These are phyloP conservation scores for Nephelium lappaceum DNA, from an alignment of 345 rosid species.

Conservation along the genomic window DNA sequence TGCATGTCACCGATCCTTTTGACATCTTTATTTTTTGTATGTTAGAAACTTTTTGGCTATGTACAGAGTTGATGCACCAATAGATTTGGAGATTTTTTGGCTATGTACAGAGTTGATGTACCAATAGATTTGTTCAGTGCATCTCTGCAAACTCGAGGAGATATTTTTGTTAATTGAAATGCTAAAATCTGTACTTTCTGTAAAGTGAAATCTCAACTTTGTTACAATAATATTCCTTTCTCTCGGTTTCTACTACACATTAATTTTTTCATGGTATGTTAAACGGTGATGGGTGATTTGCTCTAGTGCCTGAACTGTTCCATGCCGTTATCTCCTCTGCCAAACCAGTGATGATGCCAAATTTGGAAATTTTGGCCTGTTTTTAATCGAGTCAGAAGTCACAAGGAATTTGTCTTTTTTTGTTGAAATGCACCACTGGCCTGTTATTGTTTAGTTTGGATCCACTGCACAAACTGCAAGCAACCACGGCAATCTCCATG, in stretches of 20 bases:
- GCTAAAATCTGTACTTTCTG: background rate
- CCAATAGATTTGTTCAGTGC: background rate
- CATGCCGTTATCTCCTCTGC: background rate
- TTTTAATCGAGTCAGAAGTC: background rate
- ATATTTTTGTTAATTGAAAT: background rate
- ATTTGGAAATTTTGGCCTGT: background rate
- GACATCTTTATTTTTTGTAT: background rate
- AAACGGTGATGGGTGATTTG: background rate
- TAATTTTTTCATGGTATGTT: background rate
- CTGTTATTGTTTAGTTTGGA: background rate
- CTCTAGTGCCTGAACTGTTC: background rate
- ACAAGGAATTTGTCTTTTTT: background rate
- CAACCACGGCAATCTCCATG: background rate
- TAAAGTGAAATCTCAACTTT: background rate
- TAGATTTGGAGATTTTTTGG: background rate
- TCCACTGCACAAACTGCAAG: background rate
- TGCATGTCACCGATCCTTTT: background rate
- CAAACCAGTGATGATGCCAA: background rate
- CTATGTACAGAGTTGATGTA: slow-evolving; percentile 5
- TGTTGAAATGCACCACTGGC: background rate
- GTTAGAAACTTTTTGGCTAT: background rate
- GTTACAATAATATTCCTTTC: background rate
- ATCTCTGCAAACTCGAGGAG: slow-evolving; percentile 2
- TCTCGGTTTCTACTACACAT: background rate
- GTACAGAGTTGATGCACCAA: background rate